Evolutionary conservation across 2,329 filamentous ascomycete species (phyloP).

Genomic region (Kalaharituber pfeilii): DNA sequence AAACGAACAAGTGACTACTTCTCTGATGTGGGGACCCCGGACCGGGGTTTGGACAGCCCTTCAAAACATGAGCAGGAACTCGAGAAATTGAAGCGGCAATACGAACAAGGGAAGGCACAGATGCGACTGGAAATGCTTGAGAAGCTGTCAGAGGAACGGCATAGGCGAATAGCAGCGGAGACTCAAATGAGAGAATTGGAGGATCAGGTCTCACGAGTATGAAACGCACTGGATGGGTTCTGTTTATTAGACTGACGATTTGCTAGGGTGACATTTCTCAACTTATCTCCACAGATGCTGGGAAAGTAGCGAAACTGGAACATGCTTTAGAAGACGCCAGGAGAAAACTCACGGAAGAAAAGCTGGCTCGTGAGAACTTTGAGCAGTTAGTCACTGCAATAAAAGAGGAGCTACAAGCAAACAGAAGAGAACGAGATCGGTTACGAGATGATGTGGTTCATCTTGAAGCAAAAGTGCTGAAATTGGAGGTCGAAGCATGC

Average conservation of each 20-base stretch:
- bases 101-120: slow-evolving; percentile 81
- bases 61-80: slow-evolving; percentile 47
- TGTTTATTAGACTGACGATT: slow-evolving; percentile 16
- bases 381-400: slow-evolving; percentile 78
- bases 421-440: slow-evolving; percentile 79
- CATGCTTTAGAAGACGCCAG: slow-evolving; percentile 63
- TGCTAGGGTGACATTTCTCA: slow-evolving; percentile 17
- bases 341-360: slow-evolving; percentile 67
- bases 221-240: slow-evolving; percentile 21
- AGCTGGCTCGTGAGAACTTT: slow-evolving; percentile 76
- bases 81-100: slow-evolving; percentile 62
- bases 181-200: slow-evolving; percentile 69
- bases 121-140: slow-evolving; percentile 68
- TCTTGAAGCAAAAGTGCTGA: slow-evolving; percentile 57
- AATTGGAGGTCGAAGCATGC: slow-evolving; percentile 55
- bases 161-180: slow-evolving; percentile 58
- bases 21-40: slow-evolving; percentile 67
- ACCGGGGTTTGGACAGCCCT: slow-evolving; percentile 26
- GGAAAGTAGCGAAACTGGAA: slow-evolving; percentile 61
- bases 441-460: slow-evolving; percentile 74
- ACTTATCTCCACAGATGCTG: slow-evolving; percentile 30
- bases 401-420: slow-evolving; percentile 61
- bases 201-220: slow-evolving; percentile 51
- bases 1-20: slow-evolving; percentile 93
- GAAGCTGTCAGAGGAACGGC: slow-evolving; percentile 74